phyloP scores from a whole-genome alignment of 805 yeast species.

The Geotrichum ghanense region DNA sequence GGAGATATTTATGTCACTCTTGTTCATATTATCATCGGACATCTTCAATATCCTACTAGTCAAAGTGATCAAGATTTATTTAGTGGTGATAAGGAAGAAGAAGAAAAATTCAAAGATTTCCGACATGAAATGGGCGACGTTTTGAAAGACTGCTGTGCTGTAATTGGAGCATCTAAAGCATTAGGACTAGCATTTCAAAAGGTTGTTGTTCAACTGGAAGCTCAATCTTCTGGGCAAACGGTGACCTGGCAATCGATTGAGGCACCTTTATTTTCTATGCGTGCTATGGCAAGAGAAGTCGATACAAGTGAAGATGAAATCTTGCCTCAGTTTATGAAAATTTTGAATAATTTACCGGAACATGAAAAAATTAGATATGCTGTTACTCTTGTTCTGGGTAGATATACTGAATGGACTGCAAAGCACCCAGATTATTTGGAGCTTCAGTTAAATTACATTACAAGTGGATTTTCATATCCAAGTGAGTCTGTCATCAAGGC shows the following conservation, averaged over 20 bases:
- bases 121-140: conserved; percentile 97
- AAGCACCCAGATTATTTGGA: conserved; percentile 75
- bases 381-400: conserved; percentile 84
- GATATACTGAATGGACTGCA: conserved; percentile 93
- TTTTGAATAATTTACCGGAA: conserved; percentile 62
- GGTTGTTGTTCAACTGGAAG: conserved; percentile 33
- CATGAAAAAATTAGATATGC: conserved; percentile 84
- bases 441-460: conserved; percentile 74
- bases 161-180: conserved; percentile 67
- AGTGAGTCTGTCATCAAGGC: conserved; percentile 56
- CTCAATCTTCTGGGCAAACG: conserved; percentile 26
- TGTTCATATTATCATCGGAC: conserved; percentile 49
- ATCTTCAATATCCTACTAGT: conserved; percentile 61
- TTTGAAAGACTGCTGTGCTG: conserved; percentile 89
- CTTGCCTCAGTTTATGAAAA: conserved; percentile 66
- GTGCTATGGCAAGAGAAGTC: conserved; percentile 93
- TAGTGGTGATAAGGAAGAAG: conserved; percentile 60
- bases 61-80: conserved; percentile 39
- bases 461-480: conserved; percentile 60
- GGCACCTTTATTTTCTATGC: conserved; percentile 77
- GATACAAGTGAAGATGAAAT: conserved; percentile 50
- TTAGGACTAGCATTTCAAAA: conserved; percentile 57
- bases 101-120: conserved; percentile 87
- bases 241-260: conserved; percentile 79
- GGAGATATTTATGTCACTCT: conserved; percentile 47